Percentiles rank a stretch among this genome's conserved stretches.
These are phyloP conservation scores for Hyphodiscus sp. DNA, from an alignment of 2,329 filamentous ascomycete species.

Conservation along the genomic window DNA sequence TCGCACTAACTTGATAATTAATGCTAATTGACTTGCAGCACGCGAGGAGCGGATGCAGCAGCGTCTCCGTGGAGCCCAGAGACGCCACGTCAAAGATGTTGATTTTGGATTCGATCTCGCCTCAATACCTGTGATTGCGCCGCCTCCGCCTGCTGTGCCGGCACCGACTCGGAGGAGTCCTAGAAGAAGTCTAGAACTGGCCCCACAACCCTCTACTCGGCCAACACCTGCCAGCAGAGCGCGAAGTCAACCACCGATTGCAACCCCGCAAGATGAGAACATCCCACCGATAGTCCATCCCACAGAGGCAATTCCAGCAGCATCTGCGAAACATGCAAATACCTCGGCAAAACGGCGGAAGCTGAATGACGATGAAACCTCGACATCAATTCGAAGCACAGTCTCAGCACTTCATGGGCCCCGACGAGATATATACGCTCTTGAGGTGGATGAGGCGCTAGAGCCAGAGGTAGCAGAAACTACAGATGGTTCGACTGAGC, in stretches of 20 bases:
- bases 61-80: constrained; percentile 56
- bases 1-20: background rate
- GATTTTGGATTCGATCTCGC: constrained; percentile 50
- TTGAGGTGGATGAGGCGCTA: constrained; percentile 15
- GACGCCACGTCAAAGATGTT: constrained; percentile 51
- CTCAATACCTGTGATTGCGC: constrained; percentile 22
- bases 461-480: constrained; percentile 4
- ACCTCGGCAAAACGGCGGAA: constrained; percentile 29
- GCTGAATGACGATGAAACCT: constrained; percentile 19
- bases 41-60: constrained; percentile 58
- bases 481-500: background rate
- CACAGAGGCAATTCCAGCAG: constrained; percentile 26
- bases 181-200: constrained; percentile 10
- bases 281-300: constrained; percentile 4
- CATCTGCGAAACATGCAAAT: constrained; percentile 30
- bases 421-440: constrained; percentile 20
- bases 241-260: background rate
- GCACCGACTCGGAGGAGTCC: constrained; percentile 6
- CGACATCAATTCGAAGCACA: constrained; percentile 20
- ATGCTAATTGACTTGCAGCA: constrained; percentile 30
- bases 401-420: constrained; percentile 20
- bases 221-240: constrained; percentile 14
- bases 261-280: background rate
- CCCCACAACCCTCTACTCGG: constrained; percentile 12
- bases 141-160: constrained; percentile 1